phyloP scores from a whole-genome alignment of 2,329 filamentous ascomycete genomes.

The Sordariomycetes sp. region DNA sequence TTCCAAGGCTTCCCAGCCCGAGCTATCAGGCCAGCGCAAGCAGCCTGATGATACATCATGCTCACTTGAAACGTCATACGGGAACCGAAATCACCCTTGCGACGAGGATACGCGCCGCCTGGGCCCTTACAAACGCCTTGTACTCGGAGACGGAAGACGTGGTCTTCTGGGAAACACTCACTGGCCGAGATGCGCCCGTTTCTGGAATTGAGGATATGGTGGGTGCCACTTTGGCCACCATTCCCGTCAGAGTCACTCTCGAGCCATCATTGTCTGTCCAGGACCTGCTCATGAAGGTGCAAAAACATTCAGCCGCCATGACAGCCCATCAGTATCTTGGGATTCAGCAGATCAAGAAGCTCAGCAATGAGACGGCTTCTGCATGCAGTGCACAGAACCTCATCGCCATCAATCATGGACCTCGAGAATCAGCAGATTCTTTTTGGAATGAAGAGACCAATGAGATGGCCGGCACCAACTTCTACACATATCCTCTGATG shows the following conservation, averaged over 20 bases:
- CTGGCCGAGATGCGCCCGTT: constrained; percentile 17
- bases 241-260: constrained; percentile 12
- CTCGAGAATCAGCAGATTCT: background rate
- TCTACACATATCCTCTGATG: constrained; percentile 2
- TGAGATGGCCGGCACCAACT: constrained; percentile 2
- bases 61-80: background rate
- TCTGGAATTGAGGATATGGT: constrained; percentile 14
- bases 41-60: constrained; percentile 8
- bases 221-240: constrained; percentile 19
- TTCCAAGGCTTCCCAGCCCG: constrained; percentile 7
- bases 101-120: constrained; percentile 1
- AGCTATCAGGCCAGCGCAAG: constrained; percentile 10
- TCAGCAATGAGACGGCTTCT: constrained; percentile 3
- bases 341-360: constrained; percentile 5
- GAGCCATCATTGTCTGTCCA: background rate
- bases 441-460: constrained; percentile 3
- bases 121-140: background rate
- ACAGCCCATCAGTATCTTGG: background rate
- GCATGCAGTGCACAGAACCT: constrained; percentile 1
- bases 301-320: background rate
- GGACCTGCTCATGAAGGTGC: background rate
- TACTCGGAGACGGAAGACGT: constrained; percentile 14
- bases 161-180: constrained; percentile 15
- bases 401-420: constrained; percentile 1
- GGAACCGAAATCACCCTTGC: background rate